These are phyloP conservation scores for Babesia bovis DNA, from an alignment of 169 alveolate genomes.

Conservation along the genomic window DNA sequence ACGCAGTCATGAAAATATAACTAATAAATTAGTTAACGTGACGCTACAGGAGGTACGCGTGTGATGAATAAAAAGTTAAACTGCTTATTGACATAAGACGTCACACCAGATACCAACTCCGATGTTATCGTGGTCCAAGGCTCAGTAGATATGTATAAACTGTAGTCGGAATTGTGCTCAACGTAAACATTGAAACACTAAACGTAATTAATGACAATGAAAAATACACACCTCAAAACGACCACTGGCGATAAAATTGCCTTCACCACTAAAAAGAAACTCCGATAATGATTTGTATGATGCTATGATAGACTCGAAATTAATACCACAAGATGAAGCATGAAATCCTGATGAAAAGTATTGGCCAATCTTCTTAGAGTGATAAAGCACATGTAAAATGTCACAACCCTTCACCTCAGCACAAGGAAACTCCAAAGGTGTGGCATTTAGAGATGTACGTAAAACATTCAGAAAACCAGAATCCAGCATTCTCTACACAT, in stretches of 20 bases:
- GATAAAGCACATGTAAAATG: constrained; percentile 52
- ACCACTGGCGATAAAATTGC: constrained; percentile 23
- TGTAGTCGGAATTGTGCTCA: constrained; percentile 53
- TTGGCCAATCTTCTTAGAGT: constrained; percentile 56
- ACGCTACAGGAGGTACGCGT: constrained; percentile 29
- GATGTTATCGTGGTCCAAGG: constrained; percentile 62
- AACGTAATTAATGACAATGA: neutral
- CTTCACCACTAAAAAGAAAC: constrained; percentile 38
- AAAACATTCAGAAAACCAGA: constrained; percentile 51
- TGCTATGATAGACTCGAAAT: constrained; percentile 13
- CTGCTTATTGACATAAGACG: constrained; percentile 50
- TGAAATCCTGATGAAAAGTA: constrained; percentile 64
- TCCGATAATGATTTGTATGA: constrained; percentile 52
- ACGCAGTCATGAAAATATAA: constrained; percentile 56
- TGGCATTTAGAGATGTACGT: constrained; percentile 40
- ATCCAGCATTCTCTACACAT: constrained; percentile 29
- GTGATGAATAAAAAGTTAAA: constrained; percentile 56
- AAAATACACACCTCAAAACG: constrained; percentile 39
- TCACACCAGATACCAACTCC: constrained; percentile 47
- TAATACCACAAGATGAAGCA: constrained; percentile 29
- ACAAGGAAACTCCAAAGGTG: constrained; percentile 58
- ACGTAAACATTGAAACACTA: constrained; percentile 64
- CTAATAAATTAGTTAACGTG: constrained; percentile 4
- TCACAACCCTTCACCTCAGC: constrained; percentile 40
- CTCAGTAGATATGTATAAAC: constrained; percentile 58